Percentiles rank a stretch among this genome's conserved stretches.
These are phyloP conservation scores for Microbotryomycetes sp. DNA, from an alignment of 1,284 basidiomycete genomes.

Conservation along the genomic window DNA sequence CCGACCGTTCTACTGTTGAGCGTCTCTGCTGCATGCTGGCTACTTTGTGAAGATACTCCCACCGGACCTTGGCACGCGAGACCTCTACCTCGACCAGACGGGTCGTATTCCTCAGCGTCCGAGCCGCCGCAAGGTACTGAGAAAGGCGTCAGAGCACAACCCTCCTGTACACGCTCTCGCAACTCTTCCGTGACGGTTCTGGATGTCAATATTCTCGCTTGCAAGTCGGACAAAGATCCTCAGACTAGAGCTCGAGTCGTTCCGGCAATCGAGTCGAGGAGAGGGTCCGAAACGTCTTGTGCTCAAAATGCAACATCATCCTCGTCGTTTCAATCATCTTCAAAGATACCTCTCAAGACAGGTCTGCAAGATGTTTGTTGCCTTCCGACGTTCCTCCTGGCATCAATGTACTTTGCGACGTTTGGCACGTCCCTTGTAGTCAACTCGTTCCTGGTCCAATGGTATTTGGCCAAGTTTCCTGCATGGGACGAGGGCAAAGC, in stretches of 20 bases:
- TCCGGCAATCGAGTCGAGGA: not conserved
- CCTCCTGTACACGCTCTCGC: not conserved
- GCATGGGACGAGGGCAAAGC: slow-evolving; percentile 3
- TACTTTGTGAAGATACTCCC: slow-evolving; percentile 56
- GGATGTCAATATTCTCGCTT: not conserved
- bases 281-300: not conserved
- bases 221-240: not conserved
- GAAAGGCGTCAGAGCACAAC: not conserved
- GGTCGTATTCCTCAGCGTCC: slow-evolving; percentile 48
- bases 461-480: not conserved
- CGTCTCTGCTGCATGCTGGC: slow-evolving; percentile 29
- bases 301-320: not conserved
- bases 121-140: slow-evolving; percentile 35
- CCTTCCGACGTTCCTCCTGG: slow-evolving; percentile 16
- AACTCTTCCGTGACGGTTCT: not conserved
- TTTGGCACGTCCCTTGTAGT: not conserved
- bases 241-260: not conserved
- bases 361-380: slow-evolving; percentile 6
- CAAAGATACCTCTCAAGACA: not conserved
- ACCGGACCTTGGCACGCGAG: slow-evolving; percentile 41
- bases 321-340: not conserved
- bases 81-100: slow-evolving; percentile 40
- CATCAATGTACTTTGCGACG: slow-evolving; percentile 11
- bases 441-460: not conserved
- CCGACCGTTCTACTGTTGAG: slow-evolving; percentile 49